Evolutionary conservation across 2,329 filamentous ascomycete species (phyloP).

Genomic region (Fusarium oligoseptatum): DNA sequence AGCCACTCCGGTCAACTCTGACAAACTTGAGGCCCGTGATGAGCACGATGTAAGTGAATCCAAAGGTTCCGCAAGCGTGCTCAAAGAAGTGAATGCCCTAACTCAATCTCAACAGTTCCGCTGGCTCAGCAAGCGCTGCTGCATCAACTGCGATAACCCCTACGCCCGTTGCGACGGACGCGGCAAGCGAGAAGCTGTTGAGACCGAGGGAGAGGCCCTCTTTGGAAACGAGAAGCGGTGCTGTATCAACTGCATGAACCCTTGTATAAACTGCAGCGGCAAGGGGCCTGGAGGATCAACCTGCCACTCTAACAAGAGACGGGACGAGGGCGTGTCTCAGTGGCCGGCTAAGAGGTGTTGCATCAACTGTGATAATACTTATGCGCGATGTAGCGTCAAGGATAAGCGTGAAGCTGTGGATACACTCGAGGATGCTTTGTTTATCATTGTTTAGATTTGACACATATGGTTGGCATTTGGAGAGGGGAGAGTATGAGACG

Average conservation of each 20-base stretch:
- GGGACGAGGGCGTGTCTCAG: not conserved
- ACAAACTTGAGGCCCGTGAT: too few relatives aligned
- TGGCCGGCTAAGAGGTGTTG: not conserved
- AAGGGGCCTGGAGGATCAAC: not conserved
- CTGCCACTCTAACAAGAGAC: not conserved
- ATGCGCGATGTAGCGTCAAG: not conserved
- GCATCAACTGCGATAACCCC: not conserved
- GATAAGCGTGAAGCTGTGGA: not conserved
- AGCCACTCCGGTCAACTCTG: too few relatives aligned
- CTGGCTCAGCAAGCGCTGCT: not conserved
- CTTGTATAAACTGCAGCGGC: not conserved
- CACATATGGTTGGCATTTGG: not conserved
- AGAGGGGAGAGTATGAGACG: not conserved
- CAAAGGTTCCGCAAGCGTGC: too few relatives aligned
- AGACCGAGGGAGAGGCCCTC: not conserved
- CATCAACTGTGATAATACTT: not conserved
- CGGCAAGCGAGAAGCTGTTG: not conserved
- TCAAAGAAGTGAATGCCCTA: not conserved
- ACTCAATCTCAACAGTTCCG: not conserved
- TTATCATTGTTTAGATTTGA: not conserved
- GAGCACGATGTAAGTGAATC: too few relatives aligned
- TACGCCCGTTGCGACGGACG: not conserved
- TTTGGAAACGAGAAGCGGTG: not conserved
- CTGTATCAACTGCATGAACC: not conserved
- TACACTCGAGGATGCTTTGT: not conserved